A percentile compares a stretch with the other conserved stretches of the same genome.
These are phyloP conservation scores for Parietichytrium sp. DNA, from an alignment of 108 stramenopile genomes.

Conservation along the genomic window DNA sequence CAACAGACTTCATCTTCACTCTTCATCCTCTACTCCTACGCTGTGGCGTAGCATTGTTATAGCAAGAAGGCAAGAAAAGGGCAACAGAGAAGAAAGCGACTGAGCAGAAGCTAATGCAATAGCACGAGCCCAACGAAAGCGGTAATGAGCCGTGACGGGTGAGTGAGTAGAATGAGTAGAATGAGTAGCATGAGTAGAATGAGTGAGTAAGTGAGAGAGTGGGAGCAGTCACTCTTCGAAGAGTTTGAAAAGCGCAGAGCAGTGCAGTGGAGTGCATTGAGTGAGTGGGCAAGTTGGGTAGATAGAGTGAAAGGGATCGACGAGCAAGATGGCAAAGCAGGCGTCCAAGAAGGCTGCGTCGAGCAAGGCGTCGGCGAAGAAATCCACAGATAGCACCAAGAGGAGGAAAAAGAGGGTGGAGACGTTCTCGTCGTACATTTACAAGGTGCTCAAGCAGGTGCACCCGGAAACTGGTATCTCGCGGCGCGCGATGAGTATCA, in stretches of 20 bases:
- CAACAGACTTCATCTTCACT: no score
- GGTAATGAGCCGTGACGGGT: no score
- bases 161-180: neutral
- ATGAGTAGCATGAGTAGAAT: neutral
- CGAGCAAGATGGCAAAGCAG: constrained; percentile 32
- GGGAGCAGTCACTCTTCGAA: neutral
- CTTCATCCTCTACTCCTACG: no score
- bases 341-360: constrained; percentile 36
- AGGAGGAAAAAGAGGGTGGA: constrained; percentile 77
- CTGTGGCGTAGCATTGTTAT: no score
- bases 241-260: neutral
- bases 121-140: no score
- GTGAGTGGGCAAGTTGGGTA: neutral
- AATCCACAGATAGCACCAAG: neutral
- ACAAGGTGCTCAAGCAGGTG: constrained; percentile 82
- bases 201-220: neutral
- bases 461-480: constrained; percentile 53
- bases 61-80: no score
- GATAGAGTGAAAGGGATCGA: neutral
- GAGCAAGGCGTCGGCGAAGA: constrained; percentile 42
- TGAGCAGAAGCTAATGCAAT: no score
- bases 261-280: neutral
- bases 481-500: constrained; percentile 47
- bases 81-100: no score
- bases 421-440: constrained; percentile 83